Percentiles rank a stretch among this genome's conserved stretches.
These are phyloP conservation scores for Dimocarpus longan DNA, from an alignment of 345 rosid species.

Conservation along the genomic window DNA sequence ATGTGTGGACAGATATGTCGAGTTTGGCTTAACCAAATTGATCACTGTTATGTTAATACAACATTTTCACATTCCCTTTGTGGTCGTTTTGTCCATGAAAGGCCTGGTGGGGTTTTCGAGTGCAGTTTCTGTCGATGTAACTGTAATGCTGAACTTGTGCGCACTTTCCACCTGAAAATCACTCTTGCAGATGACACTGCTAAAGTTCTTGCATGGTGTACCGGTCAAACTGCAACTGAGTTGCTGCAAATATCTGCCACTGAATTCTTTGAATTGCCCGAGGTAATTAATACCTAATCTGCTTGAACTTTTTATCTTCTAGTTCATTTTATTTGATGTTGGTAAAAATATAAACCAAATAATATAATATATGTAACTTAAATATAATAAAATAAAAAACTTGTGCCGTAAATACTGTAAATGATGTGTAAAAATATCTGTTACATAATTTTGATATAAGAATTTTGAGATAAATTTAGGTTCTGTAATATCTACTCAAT, in stretches of 20 bases:
- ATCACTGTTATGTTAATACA: constrained; percentile 61
- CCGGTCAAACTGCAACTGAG: constrained; percentile 83
- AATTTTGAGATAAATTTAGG: no score
- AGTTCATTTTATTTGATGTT: no score
- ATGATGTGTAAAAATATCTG: no score
- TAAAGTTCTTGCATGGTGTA: constrained; percentile 71
- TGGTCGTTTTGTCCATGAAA: constrained; percentile 64
- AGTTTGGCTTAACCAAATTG: constrained; percentile 72
- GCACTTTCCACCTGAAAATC: constrained; percentile 69
- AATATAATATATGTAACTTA: no score
- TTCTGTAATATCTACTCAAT: no score
- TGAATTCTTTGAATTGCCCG: constrained; percentile 80
- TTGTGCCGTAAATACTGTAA: no score
- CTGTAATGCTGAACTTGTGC: constrained; percentile 50
- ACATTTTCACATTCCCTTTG: constrained; percentile 61
- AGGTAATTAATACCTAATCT: constrained; percentile 57
- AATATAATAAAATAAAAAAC: no score
- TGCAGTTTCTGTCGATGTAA: constrained; percentile 70
- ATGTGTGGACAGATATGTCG: constrained; percentile 57
- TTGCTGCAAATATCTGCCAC: constrained; percentile 85
- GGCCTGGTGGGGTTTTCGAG: constrained; percentile 34
- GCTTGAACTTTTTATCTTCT: background rate
- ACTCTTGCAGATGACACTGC: constrained; percentile 65
- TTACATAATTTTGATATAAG: no score
- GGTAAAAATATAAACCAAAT: no score